Evolutionary conservation across 108 stramenopile genomes (phyloP).

Genomic region (Discostella pseudostelligera): DNA sequence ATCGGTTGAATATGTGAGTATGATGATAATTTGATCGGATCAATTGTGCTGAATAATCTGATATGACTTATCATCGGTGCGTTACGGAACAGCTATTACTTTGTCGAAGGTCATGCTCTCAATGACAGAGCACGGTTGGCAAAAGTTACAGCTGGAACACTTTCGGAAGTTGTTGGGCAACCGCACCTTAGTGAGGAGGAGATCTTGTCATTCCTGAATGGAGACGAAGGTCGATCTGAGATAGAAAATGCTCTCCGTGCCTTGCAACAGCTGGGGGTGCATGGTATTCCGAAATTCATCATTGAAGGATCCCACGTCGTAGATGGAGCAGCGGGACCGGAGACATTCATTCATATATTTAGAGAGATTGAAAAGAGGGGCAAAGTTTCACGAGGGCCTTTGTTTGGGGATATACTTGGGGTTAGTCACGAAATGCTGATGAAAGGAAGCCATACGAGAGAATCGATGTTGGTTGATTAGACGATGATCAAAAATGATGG

Average conservation of each 20-base stretch:
- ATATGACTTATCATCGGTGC: neutral
- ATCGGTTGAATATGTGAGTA: conserved; percentile 70
- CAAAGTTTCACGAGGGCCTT: conserved; percentile 45
- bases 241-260: conserved; percentile 59
- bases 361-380: conserved; percentile 71
- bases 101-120: conserved; percentile 63
- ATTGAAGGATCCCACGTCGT: conserved; percentile 73
- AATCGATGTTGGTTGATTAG: conserved; percentile 16
- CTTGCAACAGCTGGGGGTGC: conserved; percentile 60
- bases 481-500: neutral
- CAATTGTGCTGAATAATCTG: no score
- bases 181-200: conserved; percentile 40
- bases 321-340: conserved; percentile 69
- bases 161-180: conserved; percentile 37
- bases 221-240: conserved; percentile 63
- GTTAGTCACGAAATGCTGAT: conserved; percentile 48
- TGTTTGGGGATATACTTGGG: conserved; percentile 76
- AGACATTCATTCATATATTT: conserved; percentile 66
- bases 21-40: no score
- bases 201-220: conserved; percentile 64
- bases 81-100: conserved; percentile 57
- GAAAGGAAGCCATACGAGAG: conserved; percentile 54
- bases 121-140: conserved; percentile 67
- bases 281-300: conserved; percentile 85
- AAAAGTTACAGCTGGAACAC: conserved; percentile 42